Conservation (phyloP, 2,329 filamentous ascomycete species). For the Diplocarpon mali region DNA sequence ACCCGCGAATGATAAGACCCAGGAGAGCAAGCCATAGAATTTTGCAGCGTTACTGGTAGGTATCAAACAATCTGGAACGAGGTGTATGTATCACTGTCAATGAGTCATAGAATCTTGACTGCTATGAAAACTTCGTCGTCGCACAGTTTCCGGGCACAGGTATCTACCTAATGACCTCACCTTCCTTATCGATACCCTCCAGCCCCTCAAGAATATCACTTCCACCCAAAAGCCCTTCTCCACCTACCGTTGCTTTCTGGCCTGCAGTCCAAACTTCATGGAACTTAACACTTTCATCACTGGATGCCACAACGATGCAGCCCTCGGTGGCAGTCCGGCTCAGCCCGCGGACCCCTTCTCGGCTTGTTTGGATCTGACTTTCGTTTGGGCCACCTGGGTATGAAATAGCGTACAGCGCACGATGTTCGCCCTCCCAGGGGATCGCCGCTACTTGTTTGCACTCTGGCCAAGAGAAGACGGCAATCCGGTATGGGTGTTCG, state of each 20-base stretch:
- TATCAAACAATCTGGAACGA: neutral
- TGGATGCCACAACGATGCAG: slow-evolving; percentile 83
- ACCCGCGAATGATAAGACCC: too few species aligned
- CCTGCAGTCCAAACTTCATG: slow-evolving; percentile 82
- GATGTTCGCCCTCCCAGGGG: slow-evolving; percentile 68
- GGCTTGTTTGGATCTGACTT: slow-evolving; percentile 19
- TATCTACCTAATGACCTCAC: slow-evolving; percentile 44
- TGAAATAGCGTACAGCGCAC: slow-evolving; percentile 77
- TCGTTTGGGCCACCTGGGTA: slow-evolving; percentile 56
- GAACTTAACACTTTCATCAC: slow-evolving; percentile 87
- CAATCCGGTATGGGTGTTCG: slow-evolving; percentile 79
- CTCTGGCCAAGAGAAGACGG: slow-evolving; percentile 88
- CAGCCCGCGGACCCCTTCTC: slow-evolving; percentile 42
- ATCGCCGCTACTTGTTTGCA: slow-evolving; percentile 79
- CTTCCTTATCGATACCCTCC: slow-evolving; percentile 68
- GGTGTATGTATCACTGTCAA: too few species aligned
- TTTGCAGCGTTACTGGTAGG: neutral
- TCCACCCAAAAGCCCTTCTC: slow-evolving; percentile 58
- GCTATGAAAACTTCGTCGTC: too few species aligned
- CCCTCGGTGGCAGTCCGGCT: slow-evolving; percentile 55
- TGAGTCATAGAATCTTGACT: too few species aligned
- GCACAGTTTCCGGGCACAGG: too few species aligned
- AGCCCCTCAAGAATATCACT: slow-evolving; percentile 77
- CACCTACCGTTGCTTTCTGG: slow-evolving; percentile 40
- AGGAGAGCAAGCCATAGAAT: neutral